Conservation (phyloP, 768 basidiomycete genomes). For the Zangia roseola region DNA sequence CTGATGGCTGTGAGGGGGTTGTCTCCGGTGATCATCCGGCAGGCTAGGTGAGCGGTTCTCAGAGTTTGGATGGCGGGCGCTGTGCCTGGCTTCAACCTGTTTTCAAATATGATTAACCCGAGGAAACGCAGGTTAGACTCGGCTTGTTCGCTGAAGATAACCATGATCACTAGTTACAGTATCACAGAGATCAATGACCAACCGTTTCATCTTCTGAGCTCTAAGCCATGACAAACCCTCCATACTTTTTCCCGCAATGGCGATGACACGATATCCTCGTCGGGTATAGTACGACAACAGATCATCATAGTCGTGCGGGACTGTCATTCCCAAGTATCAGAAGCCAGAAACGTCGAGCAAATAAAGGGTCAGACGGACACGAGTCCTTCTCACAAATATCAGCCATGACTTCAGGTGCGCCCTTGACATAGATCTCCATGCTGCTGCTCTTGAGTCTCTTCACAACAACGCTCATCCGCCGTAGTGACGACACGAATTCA, state of each 20-base stretch:
- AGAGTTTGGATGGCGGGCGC: conserved; percentile 87
- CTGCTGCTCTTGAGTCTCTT: conserved; percentile 90
- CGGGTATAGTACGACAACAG: conserved; percentile 95
- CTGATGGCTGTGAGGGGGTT: conserved; percentile 96
- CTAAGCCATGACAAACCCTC: conserved; percentile 95
- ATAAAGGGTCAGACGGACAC: conserved; percentile 55
- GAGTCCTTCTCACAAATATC: conserved; percentile 92
- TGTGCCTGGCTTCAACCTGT: conserved; percentile 92
- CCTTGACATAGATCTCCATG: conserved; percentile 99
- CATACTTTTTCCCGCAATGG: conserved; percentile 94
- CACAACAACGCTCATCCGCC: conserved; percentile 97
- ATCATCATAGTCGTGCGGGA: conserved; percentile 96
- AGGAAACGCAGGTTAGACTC: conserved; percentile 89
- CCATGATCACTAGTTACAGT: conserved; percentile 6
- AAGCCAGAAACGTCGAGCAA: not conserved
- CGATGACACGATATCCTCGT: conserved; percentile 96
- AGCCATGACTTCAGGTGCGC: conserved; percentile 97
- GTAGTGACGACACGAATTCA: conserved; percentile 90
- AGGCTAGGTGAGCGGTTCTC: conserved; percentile 86
- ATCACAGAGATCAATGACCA: conserved; percentile 16
- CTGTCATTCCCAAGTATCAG: conserved; percentile 41
- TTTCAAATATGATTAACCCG: conserved; percentile 96
- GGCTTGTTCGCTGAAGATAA: conserved; percentile 75
- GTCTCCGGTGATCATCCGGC: conserved; percentile 98
- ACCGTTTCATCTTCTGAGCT: conserved; percentile 96